These are phyloP conservation scores for Cladosporium sp. DNA, from an alignment of 2,329 filamentous ascomycete species.

Conservation along the genomic window DNA sequence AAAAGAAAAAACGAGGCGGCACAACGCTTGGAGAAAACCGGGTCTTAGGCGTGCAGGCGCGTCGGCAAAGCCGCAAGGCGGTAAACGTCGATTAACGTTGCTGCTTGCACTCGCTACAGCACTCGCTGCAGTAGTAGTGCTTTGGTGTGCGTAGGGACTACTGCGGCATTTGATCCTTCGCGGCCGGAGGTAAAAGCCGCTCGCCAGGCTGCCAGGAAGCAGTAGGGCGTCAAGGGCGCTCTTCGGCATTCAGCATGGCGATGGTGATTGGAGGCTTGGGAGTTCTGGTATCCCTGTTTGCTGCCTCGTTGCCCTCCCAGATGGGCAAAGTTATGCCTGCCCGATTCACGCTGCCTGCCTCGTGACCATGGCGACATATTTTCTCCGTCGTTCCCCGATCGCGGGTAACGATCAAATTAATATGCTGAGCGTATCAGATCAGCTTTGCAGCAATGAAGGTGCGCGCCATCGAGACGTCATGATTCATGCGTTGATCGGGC, in stretches of 20 bases:
- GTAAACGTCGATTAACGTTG: neutral
- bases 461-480: neutral
- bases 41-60: neutral
- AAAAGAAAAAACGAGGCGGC: neutral
- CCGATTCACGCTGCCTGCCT: neutral
- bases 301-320: neutral
- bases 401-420: neutral
- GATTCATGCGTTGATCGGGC: neutral
- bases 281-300: neutral
- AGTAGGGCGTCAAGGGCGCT: neutral
- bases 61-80: neutral
- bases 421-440: neutral
- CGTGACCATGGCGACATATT: neutral
- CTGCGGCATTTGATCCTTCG: slow-evolving; percentile 1
- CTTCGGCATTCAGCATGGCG: neutral
- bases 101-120: neutral
- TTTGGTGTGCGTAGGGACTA: neutral
- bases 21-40: neutral
- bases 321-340: neutral
- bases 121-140: neutral
- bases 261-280: neutral
- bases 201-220: neutral
- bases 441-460: neutral
- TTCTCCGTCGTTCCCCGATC: neutral
- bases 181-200: neutral